Base-by-base conservation (phyloP, 495 filamentous ascomycete genomes). In the Melanomma pulvis-pyrius region DNA sequence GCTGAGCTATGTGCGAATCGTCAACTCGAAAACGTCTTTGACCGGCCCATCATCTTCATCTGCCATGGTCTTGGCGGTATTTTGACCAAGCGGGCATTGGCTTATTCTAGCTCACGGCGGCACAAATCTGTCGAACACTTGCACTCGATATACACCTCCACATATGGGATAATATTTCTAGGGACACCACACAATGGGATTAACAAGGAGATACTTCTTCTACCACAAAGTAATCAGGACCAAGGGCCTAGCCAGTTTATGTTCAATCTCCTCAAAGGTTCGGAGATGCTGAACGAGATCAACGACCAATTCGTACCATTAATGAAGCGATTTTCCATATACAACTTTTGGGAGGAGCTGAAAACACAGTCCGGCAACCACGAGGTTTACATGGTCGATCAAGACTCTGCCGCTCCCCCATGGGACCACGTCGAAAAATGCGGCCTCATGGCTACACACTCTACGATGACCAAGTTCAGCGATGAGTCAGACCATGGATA, bases 271-370 rank as follows among this genome's bases (percentile, higher is more conserved):
- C 55, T 71, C 13, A 68, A 62, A 49, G 63, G 51, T 49, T 80
- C 78, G 8, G 79, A 80, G 56, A 69, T 72, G 17, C 67, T 79
- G 15, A 78, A 80, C 63, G 74, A 80, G 61, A 75, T 81, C 64
- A 80, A 71, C 28, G 79, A 79, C 61, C 71, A 77, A 21, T 82
- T 82, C 61, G 70, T 65, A 6, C 79, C 79, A 11, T 61, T 82
- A 50, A 79, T 80, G 79, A 61, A 70, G 22, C 70, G 73, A 28
- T 80, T 81, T 65, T 71, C 63, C 11, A 66, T 81, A 25, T 78
- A 70, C 65, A 78, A 78, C 68, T 78, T 81, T 65, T 81, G 79
- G 79, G 79, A 82, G 59, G 77, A 80, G 56, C 68, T 69, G 19
- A 51, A 66, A 44, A 75, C 68, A 29, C 25, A 55, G 6, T 11